Conservation (phyloP, 352 stramenopile species). For the Phytophthora niederhauseri region DNA sequence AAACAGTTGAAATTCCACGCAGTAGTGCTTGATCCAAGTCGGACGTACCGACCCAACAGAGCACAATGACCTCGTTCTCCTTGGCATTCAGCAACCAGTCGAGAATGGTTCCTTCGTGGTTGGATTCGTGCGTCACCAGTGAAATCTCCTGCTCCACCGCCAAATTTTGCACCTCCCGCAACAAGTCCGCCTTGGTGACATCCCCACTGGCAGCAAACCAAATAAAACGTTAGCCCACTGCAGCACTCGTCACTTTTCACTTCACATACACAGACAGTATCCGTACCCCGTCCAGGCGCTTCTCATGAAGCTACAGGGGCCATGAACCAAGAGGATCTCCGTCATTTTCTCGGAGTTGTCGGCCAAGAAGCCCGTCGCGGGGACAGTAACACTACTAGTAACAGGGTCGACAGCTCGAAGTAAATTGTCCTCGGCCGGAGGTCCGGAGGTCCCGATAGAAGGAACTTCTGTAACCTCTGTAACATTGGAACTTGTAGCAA, state of each 20-base stretch:
- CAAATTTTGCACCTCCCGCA: slow-evolving; percentile 24
- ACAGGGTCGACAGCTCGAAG: slow-evolving; percentile 1
- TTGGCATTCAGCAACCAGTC: slow-evolving; percentile 35
- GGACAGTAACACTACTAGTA: background rate
- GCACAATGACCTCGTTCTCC: slow-evolving; percentile 34
- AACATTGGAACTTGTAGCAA: slow-evolving; percentile 5
- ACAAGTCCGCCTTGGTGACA: slow-evolving; percentile 20
- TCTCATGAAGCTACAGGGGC: slow-evolving; percentile 28
- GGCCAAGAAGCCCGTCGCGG: slow-evolving; percentile 3
- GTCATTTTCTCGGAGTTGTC: slow-evolving; percentile 14
- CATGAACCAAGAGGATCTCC: slow-evolving; percentile 30
- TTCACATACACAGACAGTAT: no score
- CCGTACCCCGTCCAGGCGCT: slow-evolving; percentile 23
- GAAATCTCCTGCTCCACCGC: slow-evolving; percentile 23
- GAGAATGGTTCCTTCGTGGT: slow-evolving; percentile 31
- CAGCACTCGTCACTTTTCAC: background rate
- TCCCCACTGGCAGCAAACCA: background rate
- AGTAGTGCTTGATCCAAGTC: no score
- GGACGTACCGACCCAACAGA: slow-evolving; percentile 50
- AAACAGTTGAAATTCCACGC: background rate
- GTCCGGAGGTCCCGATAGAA: slow-evolving; percentile 1
- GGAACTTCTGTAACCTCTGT: background rate
- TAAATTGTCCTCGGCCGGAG: slow-evolving; percentile 8
- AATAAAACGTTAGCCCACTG: background rate
- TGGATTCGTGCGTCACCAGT: slow-evolving; percentile 28